Base-by-base conservation (phyloP, 1,139 yeast species). In the Magnusiomyces paraingens region DNA sequence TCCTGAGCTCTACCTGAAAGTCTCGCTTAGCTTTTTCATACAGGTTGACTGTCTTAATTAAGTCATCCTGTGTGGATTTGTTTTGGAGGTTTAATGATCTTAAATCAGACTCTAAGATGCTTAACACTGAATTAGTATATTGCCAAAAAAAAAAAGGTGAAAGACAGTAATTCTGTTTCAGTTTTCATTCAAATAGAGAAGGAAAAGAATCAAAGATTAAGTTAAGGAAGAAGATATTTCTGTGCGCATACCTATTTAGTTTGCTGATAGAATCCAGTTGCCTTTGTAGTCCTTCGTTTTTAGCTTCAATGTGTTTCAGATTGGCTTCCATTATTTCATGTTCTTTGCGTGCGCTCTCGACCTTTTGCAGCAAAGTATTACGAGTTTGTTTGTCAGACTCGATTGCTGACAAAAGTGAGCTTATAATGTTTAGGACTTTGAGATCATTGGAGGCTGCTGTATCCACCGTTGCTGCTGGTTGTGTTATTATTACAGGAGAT, bases 1-100 rank as follows among this genome's bases (percentile, higher is more conserved):
- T 47, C 18, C 50, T 32, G 5, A 36, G 14, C 15, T 47, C 50
- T 12, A 39, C 35, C 26, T 47, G 43, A n/a, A 36, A 47, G 14
- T 47, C 50, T 11, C 26, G 41, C 22, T 21, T 36, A n/a, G 50
- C 15, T 21, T 36, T 47, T 38, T 47, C 50, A 38, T 20, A 17
- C n/a, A 36, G 18, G 38, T 17, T 5, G n/a, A 18, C 14, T 10
- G 35, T 12, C 18, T 47, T 47, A 14, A 21, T 36, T 11, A 47
- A 21, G n/a, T 47, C 42, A 10, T 47, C 50, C 18, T 18, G 12
- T 10, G 22, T 40, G 21, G 43, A 18, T 40, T 40, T 40, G 20
- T 17, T 21, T 17, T 40, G 12, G 18, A 17, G 14, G 12, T 17
- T 40, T 40, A 40, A 40, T 12, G 43, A 10, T 12, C 21, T n/a